Evolutionary conservation across 192 early-diverging fungal genomes (phyloP).

Genomic region (Dissophora globulifera): DNA sequence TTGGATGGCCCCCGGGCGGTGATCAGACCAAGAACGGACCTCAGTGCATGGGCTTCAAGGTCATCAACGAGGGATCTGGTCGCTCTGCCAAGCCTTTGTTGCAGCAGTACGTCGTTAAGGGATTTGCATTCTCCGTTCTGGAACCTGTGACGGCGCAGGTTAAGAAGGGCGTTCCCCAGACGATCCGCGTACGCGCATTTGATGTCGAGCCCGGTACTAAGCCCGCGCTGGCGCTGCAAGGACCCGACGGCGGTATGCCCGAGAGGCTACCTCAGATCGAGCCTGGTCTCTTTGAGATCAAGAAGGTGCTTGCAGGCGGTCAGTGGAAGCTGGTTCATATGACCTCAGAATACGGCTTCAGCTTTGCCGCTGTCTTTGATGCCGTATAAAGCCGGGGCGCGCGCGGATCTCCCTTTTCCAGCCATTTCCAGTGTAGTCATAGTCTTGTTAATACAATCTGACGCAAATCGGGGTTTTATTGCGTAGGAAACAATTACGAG

Average conservation of each 20-base stretch:
- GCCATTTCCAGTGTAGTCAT: no score
- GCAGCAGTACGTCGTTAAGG: constrained; percentile 52
- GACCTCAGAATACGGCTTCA: constrained; percentile 51
- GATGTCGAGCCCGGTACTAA: constrained; percentile 40
- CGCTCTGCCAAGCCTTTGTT: constrained; percentile 39
- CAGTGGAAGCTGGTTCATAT: constrained; percentile 53
- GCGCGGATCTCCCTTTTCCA: no score
- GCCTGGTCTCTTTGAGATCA: constrained; percentile 41
- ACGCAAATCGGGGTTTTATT: no score
- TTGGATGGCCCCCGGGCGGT: constrained; percentile 54
- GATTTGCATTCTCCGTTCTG: constrained; percentile 49
- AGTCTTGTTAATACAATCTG: no score
- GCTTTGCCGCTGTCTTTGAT: constrained; percentile 52
- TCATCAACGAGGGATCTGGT: constrained; percentile 44
- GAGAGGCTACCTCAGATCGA: constrained; percentile 37
- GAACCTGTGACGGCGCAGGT: constrained; percentile 42
- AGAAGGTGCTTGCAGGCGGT: constrained; percentile 19
- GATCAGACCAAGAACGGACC: constrained; percentile 54
- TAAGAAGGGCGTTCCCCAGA: constrained; percentile 26
- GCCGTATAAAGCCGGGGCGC: constrained; percentile 42
- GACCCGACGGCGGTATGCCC: constrained; percentile 47
- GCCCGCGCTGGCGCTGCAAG: constrained; percentile 43
- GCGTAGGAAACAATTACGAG: no score
- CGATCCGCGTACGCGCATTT: constrained; percentile 47
- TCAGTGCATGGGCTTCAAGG: constrained; percentile 40